Base-by-base conservation (phyloP, 129 eudicot species). In the Lonicera japonica region DNA sequence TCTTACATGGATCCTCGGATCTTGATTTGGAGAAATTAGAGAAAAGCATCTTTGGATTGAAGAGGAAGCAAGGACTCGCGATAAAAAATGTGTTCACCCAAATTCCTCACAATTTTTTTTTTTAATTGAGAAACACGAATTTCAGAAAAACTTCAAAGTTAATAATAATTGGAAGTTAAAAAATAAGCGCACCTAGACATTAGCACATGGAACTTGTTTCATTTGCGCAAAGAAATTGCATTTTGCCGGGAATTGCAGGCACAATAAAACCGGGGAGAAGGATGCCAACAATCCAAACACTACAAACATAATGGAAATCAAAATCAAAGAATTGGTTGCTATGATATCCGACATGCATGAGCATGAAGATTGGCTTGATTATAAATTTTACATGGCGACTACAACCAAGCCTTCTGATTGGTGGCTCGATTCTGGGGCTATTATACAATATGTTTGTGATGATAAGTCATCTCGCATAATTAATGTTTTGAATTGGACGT, bases 391-490 rank as follows among this genome's bases (percentile, higher is more conserved):
- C 20, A 59, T 63, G 55, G 56, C n/a, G 13, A 22, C 56, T 2
- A 5, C 38, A 25, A 5, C 51, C 10, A 41, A 20, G 11, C 5
- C 38, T 8, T 25, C 4, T 10, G 54, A 64, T 46, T 54, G 70
- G 70, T 65, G 61, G 70, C 19, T 4, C n/a, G 70, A 65, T 65
- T 14, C 61, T 34, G 70, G 70, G 14, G 70, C 70, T 25, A 24
- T 29, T 2, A 12, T 51, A 3, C 70, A n/a, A n/a, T n/a, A 65
- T 65, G 70, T 54, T 15, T 51, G 70, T 23, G 8, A 52, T 34
- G 48, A 65, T 36, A 34, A 19, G 21, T 9, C 51, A 19, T 12
- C 4, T 11, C 53, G 20, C 54, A 52, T n/a, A n/a, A n/a, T n/a
- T n/a, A n/a, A n/a, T n/a, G n/a, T n/a, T n/a, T n/a, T n/a, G n/a